Conservation (phyloP, 2,329 filamentous ascomycete genomes). For the Ustulina deusta region DNA sequence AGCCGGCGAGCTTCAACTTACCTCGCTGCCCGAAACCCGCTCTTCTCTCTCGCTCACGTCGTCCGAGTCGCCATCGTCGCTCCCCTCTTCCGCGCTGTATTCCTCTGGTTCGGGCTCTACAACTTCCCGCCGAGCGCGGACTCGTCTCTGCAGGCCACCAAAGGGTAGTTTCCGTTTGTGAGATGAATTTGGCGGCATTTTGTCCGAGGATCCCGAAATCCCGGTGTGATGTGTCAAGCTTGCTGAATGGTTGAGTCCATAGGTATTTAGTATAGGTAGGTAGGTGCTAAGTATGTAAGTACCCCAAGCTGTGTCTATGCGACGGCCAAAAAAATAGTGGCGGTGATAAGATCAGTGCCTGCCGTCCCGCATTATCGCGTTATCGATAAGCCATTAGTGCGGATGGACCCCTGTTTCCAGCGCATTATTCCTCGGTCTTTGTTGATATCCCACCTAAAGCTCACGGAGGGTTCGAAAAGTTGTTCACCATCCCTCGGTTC, state of each 20-base stretch:
- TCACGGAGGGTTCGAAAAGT: not conserved
- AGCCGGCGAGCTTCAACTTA: conserved; percentile 7
- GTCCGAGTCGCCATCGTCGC: conserved; percentile 49
- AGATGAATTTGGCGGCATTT: conserved; percentile 44
- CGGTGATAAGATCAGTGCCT: conserved; percentile 14
- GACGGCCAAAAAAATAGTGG: conserved; percentile 10
- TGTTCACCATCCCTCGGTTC: too few species aligned
- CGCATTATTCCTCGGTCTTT: not conserved
- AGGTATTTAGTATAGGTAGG: conserved; percentile 8
- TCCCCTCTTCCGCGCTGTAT: conserved; percentile 52
- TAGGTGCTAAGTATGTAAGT: not conserved
- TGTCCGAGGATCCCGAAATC: not conserved
- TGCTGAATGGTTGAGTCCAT: not conserved
- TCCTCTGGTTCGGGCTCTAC: conserved; percentile 56
- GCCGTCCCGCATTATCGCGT: conserved; percentile 14
- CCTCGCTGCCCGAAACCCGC: conserved; percentile 38
- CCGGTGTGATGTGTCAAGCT: not conserved
- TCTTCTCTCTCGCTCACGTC: conserved; percentile 45
- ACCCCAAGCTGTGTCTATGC: not conserved
- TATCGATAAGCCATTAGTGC: conserved; percentile 25
- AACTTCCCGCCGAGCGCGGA: conserved; percentile 59
- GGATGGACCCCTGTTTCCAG: not conserved
- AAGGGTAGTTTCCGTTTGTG: conserved; percentile 58
- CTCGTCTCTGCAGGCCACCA: conserved; percentile 56
- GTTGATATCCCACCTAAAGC: too few species aligned